Percentiles rank a stretch among this genome's conserved stretches.
Conservation (phyloP, 805 yeast genomes). For the Suhomyces xylopsoci region DNA sequence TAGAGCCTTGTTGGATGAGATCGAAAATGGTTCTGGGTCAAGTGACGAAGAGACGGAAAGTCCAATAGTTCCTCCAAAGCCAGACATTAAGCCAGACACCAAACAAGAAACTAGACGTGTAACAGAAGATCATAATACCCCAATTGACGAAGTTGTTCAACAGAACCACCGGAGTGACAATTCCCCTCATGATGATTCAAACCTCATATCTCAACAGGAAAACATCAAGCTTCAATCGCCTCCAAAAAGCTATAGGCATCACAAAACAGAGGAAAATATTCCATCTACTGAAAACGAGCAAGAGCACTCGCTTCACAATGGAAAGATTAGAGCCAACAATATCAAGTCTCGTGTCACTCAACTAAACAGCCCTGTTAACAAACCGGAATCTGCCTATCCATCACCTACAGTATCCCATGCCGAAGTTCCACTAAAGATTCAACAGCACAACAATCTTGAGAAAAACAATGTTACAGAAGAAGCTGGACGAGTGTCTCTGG, state of each 20-base stretch:
- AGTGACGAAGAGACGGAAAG: not conserved
- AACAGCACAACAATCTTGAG: not conserved
- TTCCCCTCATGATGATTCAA: not conserved
- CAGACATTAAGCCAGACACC: not conserved
- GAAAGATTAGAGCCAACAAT: not conserved
- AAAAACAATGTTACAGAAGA: not conserved
- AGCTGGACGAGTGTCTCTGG: not conserved
- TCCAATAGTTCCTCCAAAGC: not conserved
- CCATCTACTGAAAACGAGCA: not conserved
- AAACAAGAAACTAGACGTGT: not conserved
- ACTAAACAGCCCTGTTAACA: not conserved
- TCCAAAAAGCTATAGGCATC: constrained; percentile 8
- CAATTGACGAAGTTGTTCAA: not conserved
- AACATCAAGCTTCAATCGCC: constrained; percentile 2
- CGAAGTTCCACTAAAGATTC: not conserved
- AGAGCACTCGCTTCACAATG: not conserved
- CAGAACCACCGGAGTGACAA: not conserved
- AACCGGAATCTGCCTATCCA: constrained; percentile 4
- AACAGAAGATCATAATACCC: not conserved
- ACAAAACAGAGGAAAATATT: not conserved
- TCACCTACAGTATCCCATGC: constrained; percentile 4
- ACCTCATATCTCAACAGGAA: not conserved
- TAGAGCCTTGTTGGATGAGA: constrained; percentile 4
- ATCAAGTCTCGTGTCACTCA: not conserved
- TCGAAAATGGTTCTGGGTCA: not conserved